These are phyloP conservation scores for Arabidopsis arenosa DNA, from an alignment of 345 rosid genomes.

Conservation along the genomic window DNA sequence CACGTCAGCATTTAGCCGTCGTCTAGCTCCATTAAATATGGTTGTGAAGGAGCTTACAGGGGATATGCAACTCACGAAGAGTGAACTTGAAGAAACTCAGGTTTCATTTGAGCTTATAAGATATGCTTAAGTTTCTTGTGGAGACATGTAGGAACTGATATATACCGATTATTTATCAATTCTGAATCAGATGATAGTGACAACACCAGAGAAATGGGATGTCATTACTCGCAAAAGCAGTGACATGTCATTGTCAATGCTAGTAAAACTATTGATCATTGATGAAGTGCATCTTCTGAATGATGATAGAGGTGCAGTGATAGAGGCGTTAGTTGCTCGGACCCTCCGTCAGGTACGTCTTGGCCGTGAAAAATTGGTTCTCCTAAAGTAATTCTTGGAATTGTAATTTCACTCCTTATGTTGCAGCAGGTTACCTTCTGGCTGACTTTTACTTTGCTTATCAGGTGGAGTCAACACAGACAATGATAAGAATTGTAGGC, in stretches of 20 bases:
- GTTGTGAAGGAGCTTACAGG: conserved; percentile 97
- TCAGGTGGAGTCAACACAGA: conserved; percentile 98
- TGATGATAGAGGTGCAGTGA: conserved; percentile 99
- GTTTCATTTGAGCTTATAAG: conserved; percentile 48
- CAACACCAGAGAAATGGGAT: conserved; percentile 99
- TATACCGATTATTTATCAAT: conserved; percentile 27
- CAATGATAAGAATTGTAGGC: conserved; percentile 98
- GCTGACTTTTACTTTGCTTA: conserved; percentile 35
- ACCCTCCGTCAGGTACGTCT: conserved; percentile 89
- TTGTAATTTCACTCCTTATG: conserved; percentile 15
- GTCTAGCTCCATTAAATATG: conserved; percentile 89
- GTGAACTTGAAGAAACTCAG: conserved; percentile 95
- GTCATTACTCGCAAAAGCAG: conserved; percentile 99
- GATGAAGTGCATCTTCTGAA: conserved; percentile 99
- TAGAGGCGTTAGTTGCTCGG: conserved; percentile 98
- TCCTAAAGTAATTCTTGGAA: conserved; percentile 16
- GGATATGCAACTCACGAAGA: conserved; percentile 95
- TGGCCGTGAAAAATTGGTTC: conserved; percentile 22
- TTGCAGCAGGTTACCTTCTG: conserved; percentile 30
- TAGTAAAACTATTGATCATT: conserved; percentile 94
- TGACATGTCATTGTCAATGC: conserved; percentile 96
- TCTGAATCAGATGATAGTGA: conserved; percentile 89
- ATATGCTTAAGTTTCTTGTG: conserved; percentile 24
- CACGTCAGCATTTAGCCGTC: conserved; percentile 86
- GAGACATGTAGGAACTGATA: conserved; percentile 28